These are phyloP conservation scores for Aspergillus spinulosporus DNA, from an alignment of 2,329 filamentous ascomycete species.

Conservation along the genomic window DNA sequence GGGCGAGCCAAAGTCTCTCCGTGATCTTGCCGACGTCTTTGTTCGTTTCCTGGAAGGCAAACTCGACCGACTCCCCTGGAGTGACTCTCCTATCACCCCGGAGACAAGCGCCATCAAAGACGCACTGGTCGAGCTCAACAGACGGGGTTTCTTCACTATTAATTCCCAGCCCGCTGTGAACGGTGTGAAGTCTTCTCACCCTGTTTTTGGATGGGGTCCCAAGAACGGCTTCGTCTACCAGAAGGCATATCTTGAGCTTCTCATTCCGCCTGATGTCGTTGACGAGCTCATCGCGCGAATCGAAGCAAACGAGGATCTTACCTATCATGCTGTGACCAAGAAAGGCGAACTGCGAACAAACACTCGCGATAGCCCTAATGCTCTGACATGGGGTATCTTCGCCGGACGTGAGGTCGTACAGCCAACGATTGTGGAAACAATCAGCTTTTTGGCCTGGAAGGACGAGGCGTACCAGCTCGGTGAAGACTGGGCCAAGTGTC, in stretches of 20 bases:
- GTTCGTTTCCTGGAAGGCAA: conserved; percentile 80
- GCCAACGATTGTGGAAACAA: conserved; percentile 96
- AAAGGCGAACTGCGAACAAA: conserved; percentile 81
- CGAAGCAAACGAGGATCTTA: conserved; percentile 75
- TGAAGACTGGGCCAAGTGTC: conserved; percentile 90
- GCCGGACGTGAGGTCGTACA: conserved; percentile 99
- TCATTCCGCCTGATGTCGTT: conserved; percentile 79
- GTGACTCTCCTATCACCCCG: conserved; percentile 78
- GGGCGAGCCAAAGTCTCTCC: conserved; percentile 78
- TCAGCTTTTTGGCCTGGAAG: conserved; percentile 98
- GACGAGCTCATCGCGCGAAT: conserved; percentile 75
- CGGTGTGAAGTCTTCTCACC: conserved; percentile 81
- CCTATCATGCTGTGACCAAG: conserved; percentile 91
- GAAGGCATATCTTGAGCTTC: conserved; percentile 92
- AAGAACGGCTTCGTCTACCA: conserved; percentile 96
- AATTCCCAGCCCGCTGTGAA: conserved; percentile 97
- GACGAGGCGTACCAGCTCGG: conserved; percentile 95
- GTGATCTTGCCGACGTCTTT: conserved; percentile 81
- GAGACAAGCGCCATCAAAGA: conserved; percentile 78
- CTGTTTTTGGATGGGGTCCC: conserved; percentile 91
- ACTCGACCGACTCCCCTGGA: conserved; percentile 86
- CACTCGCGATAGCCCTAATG: conserved; percentile 81
- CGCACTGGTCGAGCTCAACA: conserved; percentile 78
- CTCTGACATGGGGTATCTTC: conserved; percentile 99
- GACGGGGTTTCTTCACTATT: conserved; percentile 84